Evolutionary conservation across 768 basidiomycete genomes (phyloP).

Genomic region (Leccinum ochraceum): DNA sequence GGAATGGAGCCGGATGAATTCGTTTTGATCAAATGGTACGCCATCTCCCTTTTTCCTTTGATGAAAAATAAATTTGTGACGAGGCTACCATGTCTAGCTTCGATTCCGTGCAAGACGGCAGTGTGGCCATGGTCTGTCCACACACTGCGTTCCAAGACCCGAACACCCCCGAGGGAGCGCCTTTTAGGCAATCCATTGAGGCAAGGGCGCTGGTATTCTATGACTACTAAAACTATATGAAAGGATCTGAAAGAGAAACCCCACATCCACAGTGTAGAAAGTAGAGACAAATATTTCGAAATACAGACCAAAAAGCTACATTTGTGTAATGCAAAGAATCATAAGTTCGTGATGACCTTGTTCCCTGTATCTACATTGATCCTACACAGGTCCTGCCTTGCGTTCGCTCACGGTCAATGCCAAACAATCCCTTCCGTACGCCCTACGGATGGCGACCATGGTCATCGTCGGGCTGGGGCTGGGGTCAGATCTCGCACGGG

Average conservation of each 20-base stretch:
- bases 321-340: too few relatives aligned
- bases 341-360: too few relatives aligned
- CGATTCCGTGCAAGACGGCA: constrained; percentile 38
- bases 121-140: constrained; percentile 32
- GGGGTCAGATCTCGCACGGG: too few relatives aligned
- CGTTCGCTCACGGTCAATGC: too few relatives aligned
- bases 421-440: too few relatives aligned
- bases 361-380: too few relatives aligned
- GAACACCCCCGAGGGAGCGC: constrained; percentile 32
- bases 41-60: background rate
- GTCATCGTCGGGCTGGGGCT: too few relatives aligned
- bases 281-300: too few relatives aligned
- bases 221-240: background rate
- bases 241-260: background rate
- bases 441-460: too few relatives aligned
- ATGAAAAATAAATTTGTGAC: background rate
- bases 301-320: too few relatives aligned
- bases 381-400: too few relatives aligned
- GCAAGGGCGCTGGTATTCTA: constrained; percentile 36
- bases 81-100: constrained; percentile 20
- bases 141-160: constrained; percentile 40
- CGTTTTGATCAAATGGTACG: constrained; percentile 51
- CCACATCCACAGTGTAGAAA: too few relatives aligned
- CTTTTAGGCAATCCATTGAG: constrained; percentile 37
- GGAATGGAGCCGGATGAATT: constrained; percentile 47